Evolutionary conservation across 371 early-diverging fungal genomes (phyloP), one percentile per base, ranked within the genome.

Genomic region (Mortierella sp.): DNA sequence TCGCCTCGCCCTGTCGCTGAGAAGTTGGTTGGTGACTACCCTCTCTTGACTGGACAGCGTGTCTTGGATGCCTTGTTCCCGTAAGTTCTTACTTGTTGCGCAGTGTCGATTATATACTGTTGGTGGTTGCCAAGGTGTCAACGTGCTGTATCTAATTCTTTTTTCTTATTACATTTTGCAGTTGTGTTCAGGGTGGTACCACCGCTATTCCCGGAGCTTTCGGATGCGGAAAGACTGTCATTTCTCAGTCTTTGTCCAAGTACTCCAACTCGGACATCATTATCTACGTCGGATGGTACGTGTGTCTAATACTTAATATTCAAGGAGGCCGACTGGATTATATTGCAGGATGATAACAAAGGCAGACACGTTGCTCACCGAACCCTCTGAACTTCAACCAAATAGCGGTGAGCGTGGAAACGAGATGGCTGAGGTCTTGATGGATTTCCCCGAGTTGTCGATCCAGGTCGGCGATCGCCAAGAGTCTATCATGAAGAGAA

Each of bases 191-290:
- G 91, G 99, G 99, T 81, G 99, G 99, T 77, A 99, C 99, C 21
- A 99, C 99, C 8, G 99, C 99, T 54, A 99, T 99, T 92, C 99
- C 99, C 21, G 99, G 99, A 76, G 99, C 99, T 74, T 99, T 99
- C 90, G 99, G 99, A 55, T 99, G 99, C 91, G 99, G 99, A 74
- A 99, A 99, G 93, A 99, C 99, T 72, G 99, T 99, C 78, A 99
- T 99, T 90, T 99, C 99, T 6, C 99, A 99, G 90, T 97, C 99
- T 4, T 92, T 99, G 78, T 99, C 99, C 76, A 99, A 99, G 90
- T 99, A 99, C 91, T 99, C 99, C 83, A 99, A 99, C 95, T 99
- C 99, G 70, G 99, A 99, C 90, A 94, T 99, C 75, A 99, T 99
- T 90, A 97, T 99, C 75, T 99, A 99, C 89, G 99, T 99, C 76